Evolutionary conservation across 306 rosid genomes (phyloP), one percentile per base, ranked within the genome.

Genomic region (Vigna mungo): DNA sequence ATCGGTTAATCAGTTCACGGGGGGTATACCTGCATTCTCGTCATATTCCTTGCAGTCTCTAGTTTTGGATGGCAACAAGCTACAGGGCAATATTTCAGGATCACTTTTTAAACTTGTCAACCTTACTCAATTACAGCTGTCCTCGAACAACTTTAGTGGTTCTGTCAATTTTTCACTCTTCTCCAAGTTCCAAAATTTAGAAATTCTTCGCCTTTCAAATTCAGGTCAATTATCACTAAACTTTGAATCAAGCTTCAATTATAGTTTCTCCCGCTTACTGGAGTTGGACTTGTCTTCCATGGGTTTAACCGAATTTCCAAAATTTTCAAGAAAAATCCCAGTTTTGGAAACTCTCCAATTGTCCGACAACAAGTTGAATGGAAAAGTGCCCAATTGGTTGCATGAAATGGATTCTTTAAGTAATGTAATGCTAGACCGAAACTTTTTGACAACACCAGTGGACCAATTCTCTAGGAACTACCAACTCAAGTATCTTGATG

Each of bases 301-400:
- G 39, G 4, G 3, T 8, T 44, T 68, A 0, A 68, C 36, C 4
- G 46, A 41, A 41, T 41, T 41, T 41, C 41, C 41, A 37, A 37
- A 37, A 41, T 41, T 20, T 15, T 7, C 21, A 15, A 25, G 37
- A 34, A 34, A 68, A 46, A 1, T 25, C 34, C 73, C 39, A 4
- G 13, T 2, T 0, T 68, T 68, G 58, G 0, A 0, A 2, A 0
- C 0, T 0, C 49, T 83, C 7, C 10, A 61, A 4, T 48, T 85
- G 18, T 80, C 85, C 14, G 0, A 52, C 25, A 52, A 52, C 58
- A 52, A 52, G 2, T 52, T 52, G 27, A 80, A 14, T 4, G 78
- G 78, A 11, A 30, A 1, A 71, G 72, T 71, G 84, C 90, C 1
- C 69, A 23, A 23, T 84, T 46, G 51, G 51, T 46, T 46, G 51